A percentile compares a stretch with the other conserved stretches of the same genome.
Evolutionary conservation across 805 yeast genomes (phyloP).

Genomic region (Teunomyces barrocoloradensis): DNA sequence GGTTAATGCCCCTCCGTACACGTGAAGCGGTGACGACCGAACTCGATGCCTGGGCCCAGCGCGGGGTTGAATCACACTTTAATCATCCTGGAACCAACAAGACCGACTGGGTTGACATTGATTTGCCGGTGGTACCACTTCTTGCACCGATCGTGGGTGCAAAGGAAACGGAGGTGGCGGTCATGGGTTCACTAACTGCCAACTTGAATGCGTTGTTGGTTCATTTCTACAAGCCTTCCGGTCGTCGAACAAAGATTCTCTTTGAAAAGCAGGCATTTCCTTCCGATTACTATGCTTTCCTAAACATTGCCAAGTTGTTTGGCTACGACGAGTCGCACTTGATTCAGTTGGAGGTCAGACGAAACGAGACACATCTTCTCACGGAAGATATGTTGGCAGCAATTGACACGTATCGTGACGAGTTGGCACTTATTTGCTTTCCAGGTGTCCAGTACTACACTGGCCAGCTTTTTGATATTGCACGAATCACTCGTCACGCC

Average conservation of each 20-base stretch:
- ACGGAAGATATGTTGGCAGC: conserved; percentile 60
- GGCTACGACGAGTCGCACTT: conserved; percentile 52
- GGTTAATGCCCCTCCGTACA: conserved; percentile 76
- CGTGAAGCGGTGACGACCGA: conserved; percentile 59
- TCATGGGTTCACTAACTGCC: conserved; percentile 82
- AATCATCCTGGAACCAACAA: conserved; percentile 55
- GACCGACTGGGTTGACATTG: conserved; percentile 83
- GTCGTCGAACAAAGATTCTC: conserved; percentile 61
- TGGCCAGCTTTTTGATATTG: conserved; percentile 82
- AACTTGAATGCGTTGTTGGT: conserved; percentile 73
- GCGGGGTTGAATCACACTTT: conserved; percentile 86
- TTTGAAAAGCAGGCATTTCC: conserved; percentile 91
- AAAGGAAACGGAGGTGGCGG: conserved; percentile 70
- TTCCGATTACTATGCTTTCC: conserved; percentile 84
- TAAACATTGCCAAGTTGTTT: conserved; percentile 64
- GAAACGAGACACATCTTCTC: conserved; percentile 52
- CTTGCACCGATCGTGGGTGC: conserved; percentile 81
- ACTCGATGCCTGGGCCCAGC: conserved; percentile 73
- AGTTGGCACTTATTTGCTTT: conserved; percentile 70
- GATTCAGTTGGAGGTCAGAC: conserved; percentile 60
- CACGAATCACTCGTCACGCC: conserved; percentile 62
- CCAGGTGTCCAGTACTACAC: conserved; percentile 92
- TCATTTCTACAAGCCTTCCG: conserved; percentile 70
- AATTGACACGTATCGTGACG: conserved; percentile 56
- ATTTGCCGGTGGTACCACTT: conserved; percentile 67